These are phyloP conservation scores for Lentinus tigrinus DNA, from an alignment of 768 basidiomycete species.

Conservation along the genomic window DNA sequence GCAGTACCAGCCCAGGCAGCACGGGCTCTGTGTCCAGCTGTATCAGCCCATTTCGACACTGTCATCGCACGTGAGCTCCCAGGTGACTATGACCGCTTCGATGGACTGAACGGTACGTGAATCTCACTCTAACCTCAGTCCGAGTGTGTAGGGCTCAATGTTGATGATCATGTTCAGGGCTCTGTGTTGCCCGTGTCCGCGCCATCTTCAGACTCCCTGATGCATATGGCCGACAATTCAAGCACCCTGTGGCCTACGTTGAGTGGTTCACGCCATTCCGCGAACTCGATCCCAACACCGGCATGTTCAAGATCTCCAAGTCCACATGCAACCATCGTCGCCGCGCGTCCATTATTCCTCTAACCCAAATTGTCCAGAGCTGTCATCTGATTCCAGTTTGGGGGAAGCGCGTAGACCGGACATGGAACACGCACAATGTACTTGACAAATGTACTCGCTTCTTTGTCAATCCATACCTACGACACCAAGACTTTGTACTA, in stretches of 20 bases:
- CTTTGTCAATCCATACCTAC: conserved; percentile 18
- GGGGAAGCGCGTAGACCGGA: conserved; percentile 2
- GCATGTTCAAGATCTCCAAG: conserved; percentile 22
- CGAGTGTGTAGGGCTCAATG: background rate
- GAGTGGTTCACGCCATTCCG: conserved; percentile 29
- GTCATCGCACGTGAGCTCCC: background rate
- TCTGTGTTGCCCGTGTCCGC: conserved; percentile 22
- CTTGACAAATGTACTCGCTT: conserved; percentile 14
- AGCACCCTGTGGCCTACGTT: conserved; percentile 22
- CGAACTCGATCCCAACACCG: conserved; percentile 7
- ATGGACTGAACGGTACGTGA: background rate
- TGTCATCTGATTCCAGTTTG: conserved; percentile 33
- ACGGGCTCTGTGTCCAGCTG: background rate
- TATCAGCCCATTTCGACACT: background rate
- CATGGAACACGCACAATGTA: conserved; percentile 13
- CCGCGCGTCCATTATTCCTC: conserved; percentile 24
- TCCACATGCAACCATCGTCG: conserved; percentile 21
- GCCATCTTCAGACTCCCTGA: conserved; percentile 14
- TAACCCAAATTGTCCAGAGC: conserved; percentile 25
- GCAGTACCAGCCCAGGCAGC: background rate
- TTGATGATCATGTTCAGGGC: conserved; percentile 17
- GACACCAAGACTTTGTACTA: conserved; percentile 15
- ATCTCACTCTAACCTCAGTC: background rate
- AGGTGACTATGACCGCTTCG: background rate
- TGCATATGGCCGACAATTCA: background rate